Conservation (phyloP, 1,139 yeast genomes). For the Diutina rugosa region DNA sequence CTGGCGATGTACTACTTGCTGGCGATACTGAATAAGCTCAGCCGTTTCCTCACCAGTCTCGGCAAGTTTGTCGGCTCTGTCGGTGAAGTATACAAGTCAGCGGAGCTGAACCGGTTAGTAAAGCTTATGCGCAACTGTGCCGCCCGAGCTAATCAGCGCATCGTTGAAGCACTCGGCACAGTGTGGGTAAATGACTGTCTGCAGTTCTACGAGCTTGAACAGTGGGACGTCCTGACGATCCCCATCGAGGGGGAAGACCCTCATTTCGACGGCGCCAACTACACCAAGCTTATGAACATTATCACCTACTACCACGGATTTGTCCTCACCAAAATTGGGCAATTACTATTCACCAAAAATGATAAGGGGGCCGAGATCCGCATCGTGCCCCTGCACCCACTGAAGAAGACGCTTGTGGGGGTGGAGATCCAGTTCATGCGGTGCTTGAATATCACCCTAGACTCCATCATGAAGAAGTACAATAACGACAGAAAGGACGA, state of each 20-base stretch:
- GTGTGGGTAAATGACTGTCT: slow-evolving; percentile 38
- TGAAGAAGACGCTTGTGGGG: slow-evolving; percentile 27
- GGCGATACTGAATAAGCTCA: slow-evolving; percentile 17
- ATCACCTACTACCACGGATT: slow-evolving; percentile 28
- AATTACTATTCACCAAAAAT: slow-evolving; percentile 19
- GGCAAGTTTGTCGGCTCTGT: slow-evolving; percentile 21
- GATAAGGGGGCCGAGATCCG: slow-evolving; percentile 16
- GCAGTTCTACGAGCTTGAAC: slow-evolving; percentile 31
- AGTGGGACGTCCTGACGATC: slow-evolving; percentile 20
- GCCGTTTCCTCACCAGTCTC: slow-evolving; percentile 18
- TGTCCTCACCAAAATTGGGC: slow-evolving; percentile 18
- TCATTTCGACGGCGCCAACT: slow-evolving; percentile 9
- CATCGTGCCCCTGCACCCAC: slow-evolving; percentile 25
- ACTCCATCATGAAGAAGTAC: slow-evolving; percentile 34
- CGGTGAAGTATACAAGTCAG: slow-evolving; percentile 20
- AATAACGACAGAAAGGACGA: slow-evolving; percentile 13
- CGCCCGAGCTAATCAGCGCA: slow-evolving; percentile 21
- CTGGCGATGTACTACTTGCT: slow-evolving; percentile 26
- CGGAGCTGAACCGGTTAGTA: slow-evolving; percentile 26
- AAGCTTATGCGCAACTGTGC: slow-evolving; percentile 23
- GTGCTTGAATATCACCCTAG: slow-evolving; percentile 36
- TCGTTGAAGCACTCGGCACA: slow-evolving; percentile 31
- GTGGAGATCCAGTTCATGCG: slow-evolving; percentile 36
- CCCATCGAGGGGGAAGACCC: neutral
- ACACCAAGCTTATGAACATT: slow-evolving; percentile 28